A percentile compares a stretch with the other conserved stretches of the same genome.
phyloP scores from a whole-genome alignment of 208 protist species.

The Trypanosoma melophagium region DNA sequence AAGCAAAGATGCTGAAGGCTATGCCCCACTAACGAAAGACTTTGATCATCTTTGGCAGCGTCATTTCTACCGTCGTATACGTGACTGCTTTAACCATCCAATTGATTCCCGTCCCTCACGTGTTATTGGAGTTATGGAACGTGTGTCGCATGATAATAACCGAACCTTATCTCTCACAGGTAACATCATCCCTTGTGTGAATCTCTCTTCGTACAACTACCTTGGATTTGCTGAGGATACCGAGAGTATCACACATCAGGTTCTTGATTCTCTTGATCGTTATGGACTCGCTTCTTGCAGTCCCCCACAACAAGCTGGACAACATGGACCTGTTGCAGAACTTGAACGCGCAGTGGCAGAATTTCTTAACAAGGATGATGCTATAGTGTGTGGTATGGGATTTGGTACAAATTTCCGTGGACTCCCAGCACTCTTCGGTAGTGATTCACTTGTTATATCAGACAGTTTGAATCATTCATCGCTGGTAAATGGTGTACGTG shows the following conservation, averaged over 20 bases:
- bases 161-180: slow-evolving; percentile 86
- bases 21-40: slow-evolving; percentile 94
- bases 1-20: slow-evolving; percentile 52
- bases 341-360: slow-evolving; percentile 93
- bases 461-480: slow-evolving; percentile 98
- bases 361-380: slow-evolving; percentile 93
- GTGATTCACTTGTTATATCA: slow-evolving; percentile 92
- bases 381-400: slow-evolving; percentile 94
- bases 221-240: slow-evolving; percentile 96
- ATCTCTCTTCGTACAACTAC: slow-evolving; percentile 99
- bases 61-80: slow-evolving; percentile 91
- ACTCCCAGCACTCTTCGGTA: slow-evolving; percentile 93
- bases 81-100: slow-evolving; percentile 89
- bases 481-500: slow-evolving; percentile 95
- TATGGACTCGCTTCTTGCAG: slow-evolving; percentile 80
- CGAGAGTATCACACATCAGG: slow-evolving; percentile 73
- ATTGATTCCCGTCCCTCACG: slow-evolving; percentile 92
- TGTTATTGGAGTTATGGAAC: slow-evolving; percentile 92
- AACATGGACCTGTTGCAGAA: slow-evolving; percentile 41
- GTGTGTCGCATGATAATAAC: slow-evolving; percentile 86
- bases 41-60: slow-evolving; percentile 96
- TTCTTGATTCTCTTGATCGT: slow-evolving; percentile 77
- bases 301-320: slow-evolving; percentile 63
- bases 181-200: slow-evolving; percentile 82
- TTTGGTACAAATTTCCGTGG: slow-evolving; percentile 90